phyloP scores from a whole-genome alignment of 1,284 basidiomycete genomes.

The Ustilago crameri region DNA sequence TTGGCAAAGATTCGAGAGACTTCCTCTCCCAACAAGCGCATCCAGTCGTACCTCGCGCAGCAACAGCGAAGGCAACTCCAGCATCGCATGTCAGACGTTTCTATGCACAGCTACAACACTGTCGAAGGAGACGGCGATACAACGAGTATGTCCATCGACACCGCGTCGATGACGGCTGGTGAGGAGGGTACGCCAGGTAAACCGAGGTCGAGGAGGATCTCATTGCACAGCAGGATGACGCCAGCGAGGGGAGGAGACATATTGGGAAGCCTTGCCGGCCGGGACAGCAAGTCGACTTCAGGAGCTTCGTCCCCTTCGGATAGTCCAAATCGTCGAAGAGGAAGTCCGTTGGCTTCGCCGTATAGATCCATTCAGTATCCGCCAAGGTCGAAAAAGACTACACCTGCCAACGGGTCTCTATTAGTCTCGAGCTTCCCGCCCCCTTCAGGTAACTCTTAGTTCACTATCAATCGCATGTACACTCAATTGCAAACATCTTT shows the following conservation, averaged over 20 bases:
- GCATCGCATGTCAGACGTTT: slow-evolving; percentile 27
- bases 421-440: slow-evolving; percentile 18
- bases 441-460: slow-evolving; percentile 5
- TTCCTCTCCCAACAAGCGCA: slow-evolving; percentile 38
- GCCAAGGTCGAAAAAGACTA: slow-evolving; percentile 19
- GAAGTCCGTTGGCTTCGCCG: slow-evolving; percentile 32
- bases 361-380: slow-evolving; percentile 32
- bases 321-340: slow-evolving; percentile 20
- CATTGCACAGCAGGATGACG: slow-evolving; percentile 28
- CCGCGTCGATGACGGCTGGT: slow-evolving; percentile 6
- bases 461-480: slow-evolving; percentile 3
- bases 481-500: not conserved
- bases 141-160: slow-evolving; percentile 32
- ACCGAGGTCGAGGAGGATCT: slow-evolving; percentile 28
- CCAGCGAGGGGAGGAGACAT: slow-evolving; percentile 8
- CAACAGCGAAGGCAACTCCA: slow-evolving; percentile 19
- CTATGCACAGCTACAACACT: slow-evolving; percentile 20
- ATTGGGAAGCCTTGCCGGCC: not conserved
- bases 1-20: slow-evolving; percentile 48
- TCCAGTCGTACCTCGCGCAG: slow-evolving; percentile 30
- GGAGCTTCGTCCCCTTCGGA: slow-evolving; percentile 20
- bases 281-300: slow-evolving; percentile 6
- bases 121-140: slow-evolving; percentile 19
- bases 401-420: slow-evolving; percentile 16
- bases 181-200: slow-evolving; percentile 20